These are phyloP conservation scores for Westerdykella aurantiaca DNA, from an alignment of 2,329 filamentous ascomycete species.

Conservation along the genomic window DNA sequence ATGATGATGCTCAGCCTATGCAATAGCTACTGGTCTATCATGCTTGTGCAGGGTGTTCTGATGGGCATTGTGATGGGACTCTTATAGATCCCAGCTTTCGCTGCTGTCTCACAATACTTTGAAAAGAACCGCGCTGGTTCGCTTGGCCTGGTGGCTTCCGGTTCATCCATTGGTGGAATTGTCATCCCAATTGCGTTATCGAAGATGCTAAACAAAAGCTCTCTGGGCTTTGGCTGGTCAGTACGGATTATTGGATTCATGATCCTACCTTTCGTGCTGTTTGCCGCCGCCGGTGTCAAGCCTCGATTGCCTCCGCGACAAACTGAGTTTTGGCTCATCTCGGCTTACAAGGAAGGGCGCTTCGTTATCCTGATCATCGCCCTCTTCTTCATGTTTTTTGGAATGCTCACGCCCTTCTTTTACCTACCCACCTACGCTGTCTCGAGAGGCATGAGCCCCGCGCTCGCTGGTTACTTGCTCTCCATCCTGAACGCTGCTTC, in stretches of 20 bases:
- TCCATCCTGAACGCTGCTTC: slow-evolving; percentile 46
- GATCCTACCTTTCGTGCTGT: slow-evolving; percentile 51
- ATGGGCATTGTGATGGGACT: slow-evolving; percentile 47
- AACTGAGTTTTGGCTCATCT: slow-evolving; percentile 23
- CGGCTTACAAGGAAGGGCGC: slow-evolving; percentile 23
- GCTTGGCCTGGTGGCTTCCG: slow-evolving; percentile 46
- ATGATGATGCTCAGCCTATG: slow-evolving; percentile 59
- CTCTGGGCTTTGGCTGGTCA: slow-evolving; percentile 54
- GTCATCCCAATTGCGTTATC: slow-evolving; percentile 59
- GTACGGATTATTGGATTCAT: slow-evolving; percentile 53
- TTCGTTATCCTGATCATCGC: slow-evolving; percentile 36
- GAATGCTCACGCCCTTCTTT: slow-evolving; percentile 53
- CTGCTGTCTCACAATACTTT: slow-evolving; percentile 45
- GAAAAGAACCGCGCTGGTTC: slow-evolving; percentile 46
- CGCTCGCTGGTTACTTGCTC: slow-evolving; percentile 49
- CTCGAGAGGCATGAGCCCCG: slow-evolving; percentile 42
- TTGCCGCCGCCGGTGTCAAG: slow-evolving; percentile 48
- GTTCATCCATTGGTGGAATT: slow-evolving; percentile 50
- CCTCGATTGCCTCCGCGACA: slow-evolving; percentile 42
- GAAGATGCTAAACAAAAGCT: slow-evolving; percentile 44
- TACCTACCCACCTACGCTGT: slow-evolving; percentile 46
- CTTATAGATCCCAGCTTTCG: slow-evolving; percentile 46
- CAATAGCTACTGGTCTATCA: slow-evolving; percentile 50
- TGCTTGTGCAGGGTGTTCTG: slow-evolving; percentile 51
- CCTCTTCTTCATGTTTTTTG: slow-evolving; percentile 54